phyloP scores from a whole-genome alignment of 768 basidiomycete genomes.

The Suillus plorans region DNA sequence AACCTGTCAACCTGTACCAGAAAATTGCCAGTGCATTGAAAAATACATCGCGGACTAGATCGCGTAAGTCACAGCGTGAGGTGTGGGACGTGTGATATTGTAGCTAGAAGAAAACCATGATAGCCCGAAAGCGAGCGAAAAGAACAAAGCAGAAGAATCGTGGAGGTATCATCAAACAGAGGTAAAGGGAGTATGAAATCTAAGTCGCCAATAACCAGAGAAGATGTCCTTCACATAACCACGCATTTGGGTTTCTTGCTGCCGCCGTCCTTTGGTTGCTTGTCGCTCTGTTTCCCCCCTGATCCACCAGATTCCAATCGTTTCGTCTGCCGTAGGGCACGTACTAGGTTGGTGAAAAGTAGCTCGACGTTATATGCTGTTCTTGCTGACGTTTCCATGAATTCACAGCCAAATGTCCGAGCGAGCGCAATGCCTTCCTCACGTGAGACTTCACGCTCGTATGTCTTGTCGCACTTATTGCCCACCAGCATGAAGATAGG shows the following conservation, averaged over 20 bases:
- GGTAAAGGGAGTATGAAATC: conserved; percentile 67
- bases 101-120: conserved; percentile 33
- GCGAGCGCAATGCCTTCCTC: conserved; percentile 88
- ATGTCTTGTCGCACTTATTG: conserved; percentile 93
- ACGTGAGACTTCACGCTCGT: conserved; percentile 85
- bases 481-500: conserved; percentile 94
- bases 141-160: conserved; percentile 29
- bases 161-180: conserved; percentile 81
- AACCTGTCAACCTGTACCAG: not conserved
- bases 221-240: conserved; percentile 72
- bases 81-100: conserved; percentile 27
- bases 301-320: conserved; percentile 47
- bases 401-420: conserved; percentile 83
- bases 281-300: conserved; percentile 39
- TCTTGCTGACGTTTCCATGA: conserved; percentile 97
- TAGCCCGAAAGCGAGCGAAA: conserved; percentile 20
- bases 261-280: conserved; percentile 44
- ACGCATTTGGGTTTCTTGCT: conserved; percentile 61
- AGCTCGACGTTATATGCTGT: conserved; percentile 90
- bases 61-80: conserved; percentile 40
- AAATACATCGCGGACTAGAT: conserved; percentile 40
- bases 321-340: conserved; percentile 73
- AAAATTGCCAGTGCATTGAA: conserved; percentile 35
- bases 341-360: conserved; percentile 86
- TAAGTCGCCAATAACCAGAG: conserved; percentile 64